Percentiles rank a stretch among this genome's conserved stretches.
Conservation (phyloP, 2,329 filamentous ascomycete genomes). For the Camillea tinctor region DNA sequence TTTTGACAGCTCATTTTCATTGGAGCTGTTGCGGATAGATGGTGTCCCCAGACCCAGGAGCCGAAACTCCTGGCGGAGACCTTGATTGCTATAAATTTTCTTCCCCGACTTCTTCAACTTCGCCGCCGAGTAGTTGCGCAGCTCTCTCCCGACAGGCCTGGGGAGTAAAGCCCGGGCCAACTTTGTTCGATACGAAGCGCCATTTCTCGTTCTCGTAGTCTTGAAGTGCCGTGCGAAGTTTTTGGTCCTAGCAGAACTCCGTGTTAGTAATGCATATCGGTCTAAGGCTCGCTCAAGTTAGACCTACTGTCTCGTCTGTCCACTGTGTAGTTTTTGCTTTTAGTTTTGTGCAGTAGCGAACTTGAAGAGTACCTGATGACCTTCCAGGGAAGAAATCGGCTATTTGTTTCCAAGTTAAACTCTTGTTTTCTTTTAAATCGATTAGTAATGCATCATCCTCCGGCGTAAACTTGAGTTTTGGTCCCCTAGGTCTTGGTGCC, state of each 20-base stretch:
- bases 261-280: constrained; percentile 10
- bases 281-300: background rate
- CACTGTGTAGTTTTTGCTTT: constrained; percentile 92
- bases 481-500: constrained; percentile 75
- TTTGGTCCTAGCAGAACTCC: constrained; percentile 60
- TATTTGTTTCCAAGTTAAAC: constrained; percentile 96
- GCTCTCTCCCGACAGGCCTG: constrained; percentile 82
- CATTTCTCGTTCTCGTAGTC: constrained; percentile 92
- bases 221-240: constrained; percentile 72
- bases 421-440: constrained; percentile 91
- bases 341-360: constrained; percentile 91
- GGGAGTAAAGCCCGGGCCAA: constrained; percentile 86
- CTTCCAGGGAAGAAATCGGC: constrained; percentile 92
- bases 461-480: constrained; percentile 90
- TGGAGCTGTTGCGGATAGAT: constrained; percentile 43
- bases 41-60: constrained; percentile 47
- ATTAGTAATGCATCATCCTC: constrained; percentile 88
- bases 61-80: constrained; percentile 49
- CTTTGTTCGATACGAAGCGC: constrained; percentile 87
- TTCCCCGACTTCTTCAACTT: constrained; percentile 29
- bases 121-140: constrained; percentile 55
- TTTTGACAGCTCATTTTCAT: constrained; percentile 25
- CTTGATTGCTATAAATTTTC: constrained; percentile 54
- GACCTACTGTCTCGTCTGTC: constrained; percentile 86
- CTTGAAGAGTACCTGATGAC: constrained; percentile 86